phyloP scores from a whole-genome alignment of 2,329 filamentous ascomycete genomes.

The Zasmidium angulare region DNA sequence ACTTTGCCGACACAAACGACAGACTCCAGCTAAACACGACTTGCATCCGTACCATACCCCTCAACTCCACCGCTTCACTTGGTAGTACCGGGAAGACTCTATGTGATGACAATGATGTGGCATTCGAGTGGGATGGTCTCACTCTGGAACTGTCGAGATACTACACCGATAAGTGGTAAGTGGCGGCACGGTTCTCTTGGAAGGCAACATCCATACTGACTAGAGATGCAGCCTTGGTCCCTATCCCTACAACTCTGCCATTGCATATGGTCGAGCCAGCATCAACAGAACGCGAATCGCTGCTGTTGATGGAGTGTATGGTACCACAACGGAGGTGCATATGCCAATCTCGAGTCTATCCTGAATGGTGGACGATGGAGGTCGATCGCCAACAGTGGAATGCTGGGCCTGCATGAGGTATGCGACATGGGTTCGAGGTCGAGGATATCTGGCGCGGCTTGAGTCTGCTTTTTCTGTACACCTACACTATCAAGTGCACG shows the following conservation, averaged over 20 bases:
- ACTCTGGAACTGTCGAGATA: constrained; percentile 21
- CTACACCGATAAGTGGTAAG: constrained; percentile 26
- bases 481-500: background rate
- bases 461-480: background rate
- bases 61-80: constrained; percentile 11
- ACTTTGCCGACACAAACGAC: constrained; percentile 29
- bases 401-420: background rate
- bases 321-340: constrained; percentile 14
- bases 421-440: background rate
- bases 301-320: constrained; percentile 13
- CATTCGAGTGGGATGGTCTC: constrained; percentile 23
- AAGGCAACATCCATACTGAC: background rate
- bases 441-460: too few relatives aligned
- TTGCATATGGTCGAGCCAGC: constrained; percentile 20
- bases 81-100: constrained; percentile 16
- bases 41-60: constrained; percentile 16
- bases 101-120: constrained; percentile 25
- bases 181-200: background rate
- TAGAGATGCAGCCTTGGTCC: constrained; percentile 16
- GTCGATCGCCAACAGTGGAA: background rate
- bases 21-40: constrained; percentile 28
- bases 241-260: constrained; percentile 23
- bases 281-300: constrained; percentile 16
- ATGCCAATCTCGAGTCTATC: constrained; percentile 22
- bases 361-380: background rate